Base-by-base conservation (phyloP, 139 green algal genomes). In the Diplosphaera chodatii region DNA sequence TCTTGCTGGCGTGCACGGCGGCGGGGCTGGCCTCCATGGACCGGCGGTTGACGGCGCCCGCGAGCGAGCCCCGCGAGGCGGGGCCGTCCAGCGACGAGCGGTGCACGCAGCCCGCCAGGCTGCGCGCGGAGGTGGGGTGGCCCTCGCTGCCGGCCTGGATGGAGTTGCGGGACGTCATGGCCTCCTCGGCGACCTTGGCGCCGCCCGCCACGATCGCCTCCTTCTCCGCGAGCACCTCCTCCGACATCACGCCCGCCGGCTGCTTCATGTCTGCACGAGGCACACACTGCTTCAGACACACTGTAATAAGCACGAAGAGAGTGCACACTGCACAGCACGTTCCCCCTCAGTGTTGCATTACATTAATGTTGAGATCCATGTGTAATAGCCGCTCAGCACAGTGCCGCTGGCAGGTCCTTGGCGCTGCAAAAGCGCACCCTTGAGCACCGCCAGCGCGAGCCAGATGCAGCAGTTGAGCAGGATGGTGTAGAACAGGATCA, bases 211-310 rank as follows among this genome's bases (percentile, higher is more conserved):
- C 16, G 48, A 18, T 25, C 13, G 48, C 48, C 48, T 59, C 48
- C 48, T 59, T 59, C 33, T 80, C 75, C 3, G 32, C 33, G 10
- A 80, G 55, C 13, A 25, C 63, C 13, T 80, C 69, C 55, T 80
- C 69, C 32, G 69, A 76, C 65, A 80, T 33, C 30, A 72, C 41
- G 29, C 63, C 32, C n/a, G 48, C 13, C 16, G 48, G 48, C 48
- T 59, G 22, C 48, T 59, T 59, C 48, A 25, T 23, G 48, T 59
- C 48, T 59, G 48, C 18, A n/a, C n/a, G n/a, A n/a, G n/a, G n/a
- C n/a, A n/a, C n/a, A n/a, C n/a, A n/a, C n/a, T n/a, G n/a, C n/a
- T n/a, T n/a, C n/a, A n/a, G n/a, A n/a, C n/a, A n/a, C n/a, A n/a
- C n/a, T n/a, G n/a, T n/a, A n/a, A n/a, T n/a, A n/a, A n/a, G n/a